These are phyloP conservation scores for Dactylellina haptotyla DNA, from an alignment of 2,329 filamentous ascomycete species.

Conservation along the genomic window DNA sequence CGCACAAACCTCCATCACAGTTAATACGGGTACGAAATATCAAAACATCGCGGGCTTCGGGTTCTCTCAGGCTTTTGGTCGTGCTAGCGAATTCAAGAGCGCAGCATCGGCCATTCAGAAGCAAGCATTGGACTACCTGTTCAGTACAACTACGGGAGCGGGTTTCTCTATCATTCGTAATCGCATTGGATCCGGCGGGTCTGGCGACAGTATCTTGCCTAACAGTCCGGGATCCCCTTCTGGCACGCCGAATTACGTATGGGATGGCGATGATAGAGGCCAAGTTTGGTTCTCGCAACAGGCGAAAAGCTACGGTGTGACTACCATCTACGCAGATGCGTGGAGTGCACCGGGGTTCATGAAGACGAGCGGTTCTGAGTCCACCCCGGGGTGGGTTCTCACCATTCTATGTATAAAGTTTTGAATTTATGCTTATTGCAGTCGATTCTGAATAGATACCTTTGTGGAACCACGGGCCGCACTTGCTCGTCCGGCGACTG, in stretches of 20 bases:
- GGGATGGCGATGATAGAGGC: slow-evolving; percentile 40
- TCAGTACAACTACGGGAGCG: slow-evolving; percentile 64
- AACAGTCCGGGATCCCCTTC: slow-evolving; percentile 25
- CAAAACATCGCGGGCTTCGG: slow-evolving; percentile 66
- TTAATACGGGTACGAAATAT: slow-evolving; percentile 63
- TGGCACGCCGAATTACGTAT: slow-evolving; percentile 36
- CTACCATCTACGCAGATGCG: slow-evolving; percentile 60
- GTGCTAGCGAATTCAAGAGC: slow-evolving; percentile 64
- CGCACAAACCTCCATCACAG: slow-evolving; percentile 59
- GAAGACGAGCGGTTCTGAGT: slow-evolving; percentile 62
- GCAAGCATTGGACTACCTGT: slow-evolving; percentile 63
- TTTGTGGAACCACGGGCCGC: slow-evolving; percentile 63
- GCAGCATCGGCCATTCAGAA: slow-evolving; percentile 62
- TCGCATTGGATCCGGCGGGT: slow-evolving; percentile 63
- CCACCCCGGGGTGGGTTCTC: not conserved
- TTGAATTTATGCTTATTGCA: not conserved
- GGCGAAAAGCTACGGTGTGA: slow-evolving; percentile 32
- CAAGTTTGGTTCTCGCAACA: slow-evolving; percentile 53
- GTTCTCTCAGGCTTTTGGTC: slow-evolving; percentile 64
- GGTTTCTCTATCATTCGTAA: slow-evolving; percentile 65
- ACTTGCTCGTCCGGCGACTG: slow-evolving; percentile 64
- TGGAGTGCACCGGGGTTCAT: slow-evolving; percentile 66
- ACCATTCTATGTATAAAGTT: not conserved
- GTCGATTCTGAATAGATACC: slow-evolving; percentile 54
- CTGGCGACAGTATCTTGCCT: slow-evolving; percentile 61